These are phyloP conservation scores for Rubroboletus pulcherrimus DNA, from an alignment of 768 basidiomycete species.

Conservation along the genomic window DNA sequence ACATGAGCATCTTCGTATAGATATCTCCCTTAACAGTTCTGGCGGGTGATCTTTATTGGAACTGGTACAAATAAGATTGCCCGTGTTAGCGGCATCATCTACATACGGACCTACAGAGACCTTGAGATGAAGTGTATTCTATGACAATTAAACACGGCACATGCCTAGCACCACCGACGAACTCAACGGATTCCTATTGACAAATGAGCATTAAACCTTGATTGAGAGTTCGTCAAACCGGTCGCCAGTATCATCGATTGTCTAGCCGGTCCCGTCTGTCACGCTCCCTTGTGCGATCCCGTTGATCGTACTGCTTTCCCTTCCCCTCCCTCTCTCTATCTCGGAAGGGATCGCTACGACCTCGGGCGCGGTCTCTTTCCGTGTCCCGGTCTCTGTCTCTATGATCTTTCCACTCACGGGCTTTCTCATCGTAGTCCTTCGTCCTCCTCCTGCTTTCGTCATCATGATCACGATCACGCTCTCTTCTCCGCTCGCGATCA, in stretches of 20 bases:
- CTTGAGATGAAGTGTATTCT: too few relatives aligned
- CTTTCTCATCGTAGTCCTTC: constrained; percentile 9
- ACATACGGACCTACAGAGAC: not conserved
- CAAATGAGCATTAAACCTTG: not conserved
- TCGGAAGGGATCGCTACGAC: constrained; percentile 28
- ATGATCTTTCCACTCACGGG: constrained; percentile 16
- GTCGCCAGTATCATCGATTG: not conserved
- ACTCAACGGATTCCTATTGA: not conserved
- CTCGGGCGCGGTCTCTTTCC: constrained; percentile 30
- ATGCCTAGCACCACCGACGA: not conserved
- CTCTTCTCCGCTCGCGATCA: constrained; percentile 15
- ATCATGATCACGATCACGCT: constrained; percentile 10
- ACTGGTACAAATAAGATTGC: not conserved
- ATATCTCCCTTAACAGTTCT: not conserved
- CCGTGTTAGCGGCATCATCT: too few relatives aligned
- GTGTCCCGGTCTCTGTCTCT: constrained; percentile 19
- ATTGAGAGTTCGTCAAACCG: not conserved
- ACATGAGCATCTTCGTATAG: too few relatives aligned
- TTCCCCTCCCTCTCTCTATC: constrained; percentile 18
- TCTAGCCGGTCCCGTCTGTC: constrained; percentile 17
- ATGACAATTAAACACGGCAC: not conserved
- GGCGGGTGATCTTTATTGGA: not conserved
- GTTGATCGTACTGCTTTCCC: constrained; percentile 1
- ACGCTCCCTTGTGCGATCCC: constrained; percentile 18
- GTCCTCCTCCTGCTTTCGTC: constrained; percentile 11